Conservation (phyloP, 768 basidiomycete species). For the Mycena polygramma region DNA sequence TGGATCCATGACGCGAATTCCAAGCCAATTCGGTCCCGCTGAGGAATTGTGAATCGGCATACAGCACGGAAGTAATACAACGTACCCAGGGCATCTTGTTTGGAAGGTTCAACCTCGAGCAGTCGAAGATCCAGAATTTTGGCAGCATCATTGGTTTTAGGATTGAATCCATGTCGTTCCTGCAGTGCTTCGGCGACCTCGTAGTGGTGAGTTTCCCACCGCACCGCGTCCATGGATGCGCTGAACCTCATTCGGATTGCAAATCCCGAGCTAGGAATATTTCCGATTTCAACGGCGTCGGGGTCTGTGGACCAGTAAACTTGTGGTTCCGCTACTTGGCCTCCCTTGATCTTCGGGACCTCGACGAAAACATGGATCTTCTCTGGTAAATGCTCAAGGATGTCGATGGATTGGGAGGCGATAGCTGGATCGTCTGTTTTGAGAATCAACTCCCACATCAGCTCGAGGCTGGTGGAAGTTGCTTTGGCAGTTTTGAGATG, state of each 20-base stretch:
- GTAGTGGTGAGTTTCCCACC: background rate
- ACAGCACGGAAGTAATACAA: too few species aligned
- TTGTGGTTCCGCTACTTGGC: background rate
- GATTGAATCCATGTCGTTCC: background rate
- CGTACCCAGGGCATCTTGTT: too few species aligned
- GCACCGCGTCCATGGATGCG: background rate
- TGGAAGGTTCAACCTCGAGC: too few species aligned
- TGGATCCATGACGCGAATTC: too few species aligned
- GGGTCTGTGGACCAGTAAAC: background rate
- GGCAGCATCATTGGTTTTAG: background rate
- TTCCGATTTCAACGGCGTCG: background rate
- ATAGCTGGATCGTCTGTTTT: background rate
- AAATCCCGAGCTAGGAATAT: background rate
- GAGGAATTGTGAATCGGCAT: too few species aligned
- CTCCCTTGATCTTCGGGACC: too few species aligned
- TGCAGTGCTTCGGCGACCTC: background rate
- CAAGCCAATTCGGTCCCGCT: too few species aligned
- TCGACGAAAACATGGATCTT: too few species aligned
- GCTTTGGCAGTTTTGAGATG: background rate
- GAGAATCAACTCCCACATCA: background rate
- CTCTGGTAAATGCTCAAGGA: too few species aligned
- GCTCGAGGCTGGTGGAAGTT: background rate
- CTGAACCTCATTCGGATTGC: background rate
- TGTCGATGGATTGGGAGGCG: background rate
- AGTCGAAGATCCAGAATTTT: background rate